Evolutionary conservation across 176 grass and related monocot genomes (phyloP).

Genomic region (Oryza coarctata): DNA sequence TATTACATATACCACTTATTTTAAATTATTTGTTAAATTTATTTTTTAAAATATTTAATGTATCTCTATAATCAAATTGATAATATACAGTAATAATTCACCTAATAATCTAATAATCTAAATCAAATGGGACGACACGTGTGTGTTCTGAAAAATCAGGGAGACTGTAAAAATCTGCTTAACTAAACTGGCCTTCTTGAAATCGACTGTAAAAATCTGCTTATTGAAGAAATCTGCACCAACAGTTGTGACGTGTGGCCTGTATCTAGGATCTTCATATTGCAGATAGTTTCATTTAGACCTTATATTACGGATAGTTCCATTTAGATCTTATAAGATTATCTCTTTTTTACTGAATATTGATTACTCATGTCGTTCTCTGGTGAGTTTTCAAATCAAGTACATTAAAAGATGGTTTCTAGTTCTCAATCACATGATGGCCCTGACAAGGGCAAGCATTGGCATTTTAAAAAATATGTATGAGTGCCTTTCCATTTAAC

Average conservation of each 20-base stretch:
- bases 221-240: background rate
- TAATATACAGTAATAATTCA: too few relatives aligned
- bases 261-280: background rate
- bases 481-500: slow-evolving; percentile 10
- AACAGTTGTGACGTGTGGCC: background rate
- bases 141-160: background rate
- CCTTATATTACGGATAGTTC: background rate
- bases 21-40: too few relatives aligned
- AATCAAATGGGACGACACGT: too few relatives aligned
- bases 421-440: slow-evolving; percentile 37
- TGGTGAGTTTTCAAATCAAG: slow-evolving; percentile 13
- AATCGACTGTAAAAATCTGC: background rate
- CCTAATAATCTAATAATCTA: too few relatives aligned
- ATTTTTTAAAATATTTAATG: too few relatives aligned
- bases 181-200: background rate
- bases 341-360: slow-evolving; percentile 3
- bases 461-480: slow-evolving; percentile 14
- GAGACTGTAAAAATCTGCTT: background rate
- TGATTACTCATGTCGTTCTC: background rate
- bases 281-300: background rate
- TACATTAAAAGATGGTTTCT: slow-evolving; percentile 19
- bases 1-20: too few relatives aligned
- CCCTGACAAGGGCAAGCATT: slow-evolving; percentile 8
- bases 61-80: too few relatives aligned
- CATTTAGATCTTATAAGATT: background rate